Conservation (phyloP, 768 basidiomycete species). For the Neoboletus magnificus region DNA sequence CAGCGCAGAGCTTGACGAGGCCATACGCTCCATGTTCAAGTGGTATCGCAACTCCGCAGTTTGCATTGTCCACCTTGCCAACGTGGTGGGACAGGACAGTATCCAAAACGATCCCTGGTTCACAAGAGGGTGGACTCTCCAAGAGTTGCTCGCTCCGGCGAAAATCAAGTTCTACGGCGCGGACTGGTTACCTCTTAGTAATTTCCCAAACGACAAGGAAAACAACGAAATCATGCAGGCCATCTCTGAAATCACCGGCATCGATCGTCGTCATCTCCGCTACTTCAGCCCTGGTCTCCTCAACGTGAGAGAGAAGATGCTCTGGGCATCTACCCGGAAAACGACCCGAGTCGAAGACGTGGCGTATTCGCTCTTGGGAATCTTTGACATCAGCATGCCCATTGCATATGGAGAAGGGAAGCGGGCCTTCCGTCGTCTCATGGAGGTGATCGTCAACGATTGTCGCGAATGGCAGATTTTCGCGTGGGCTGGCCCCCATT, state of each 20-base stretch:
- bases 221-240: slow-evolving; percentile 9
- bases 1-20: slow-evolving; percentile 30
- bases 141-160: slow-evolving; percentile 22
- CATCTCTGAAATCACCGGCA: slow-evolving; percentile 12
- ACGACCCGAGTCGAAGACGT: slow-evolving; percentile 28
- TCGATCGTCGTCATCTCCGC: slow-evolving; percentile 8
- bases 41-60: slow-evolving; percentile 23
- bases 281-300: slow-evolving; percentile 22
- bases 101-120: slow-evolving; percentile 25
- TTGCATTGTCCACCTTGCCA: slow-evolving; percentile 20
- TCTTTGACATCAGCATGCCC: slow-evolving; percentile 22
- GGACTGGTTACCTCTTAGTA: slow-evolving; percentile 15
- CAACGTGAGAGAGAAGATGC: slow-evolving; percentile 19
- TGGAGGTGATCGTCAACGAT: slow-evolving; percentile 18
- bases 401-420: slow-evolving; percentile 27
- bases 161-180: slow-evolving; percentile 19
- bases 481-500: slow-evolving; percentile 22
- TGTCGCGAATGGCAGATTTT: slow-evolving; percentile 22
- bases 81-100: background rate
- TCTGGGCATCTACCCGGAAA: slow-evolving; percentile 23
- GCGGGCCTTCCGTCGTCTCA: slow-evolving; percentile 24
- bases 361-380: slow-evolving; percentile 26
- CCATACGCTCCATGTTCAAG: slow-evolving; percentile 28
- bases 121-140: slow-evolving; percentile 17
- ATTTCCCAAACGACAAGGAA: slow-evolving; percentile 18